Percentiles rank a stretch among this genome's conserved stretches.
Conservation (phyloP, 352 stramenopile genomes). For the Phytophthora nicotianae region DNA sequence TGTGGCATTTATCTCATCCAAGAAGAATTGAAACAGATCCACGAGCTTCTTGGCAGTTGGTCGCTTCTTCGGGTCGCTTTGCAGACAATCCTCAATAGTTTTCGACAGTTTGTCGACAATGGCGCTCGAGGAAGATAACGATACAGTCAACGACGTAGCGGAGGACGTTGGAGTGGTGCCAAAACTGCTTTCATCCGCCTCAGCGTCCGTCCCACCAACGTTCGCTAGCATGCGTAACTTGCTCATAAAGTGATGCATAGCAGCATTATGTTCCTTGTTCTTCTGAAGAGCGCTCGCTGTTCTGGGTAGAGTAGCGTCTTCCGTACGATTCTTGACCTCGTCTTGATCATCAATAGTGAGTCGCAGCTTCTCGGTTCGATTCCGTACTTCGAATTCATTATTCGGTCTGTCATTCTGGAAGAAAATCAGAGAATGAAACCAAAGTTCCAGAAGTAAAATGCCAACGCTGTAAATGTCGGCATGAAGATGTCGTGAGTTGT, state of each 20-base stretch:
- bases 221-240: conserved; percentile 51
- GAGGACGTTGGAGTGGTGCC: conserved; percentile 49
- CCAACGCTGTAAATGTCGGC: conserved; percentile 67
- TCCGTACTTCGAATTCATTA: conserved; percentile 17
- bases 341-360: conserved; percentile 24
- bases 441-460: conserved; percentile 62
- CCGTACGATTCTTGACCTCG: conserved; percentile 11
- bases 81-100: conserved; percentile 61
- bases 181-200: conserved; percentile 50
- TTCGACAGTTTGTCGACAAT: conserved; percentile 52
- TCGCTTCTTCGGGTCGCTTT: conserved; percentile 58
- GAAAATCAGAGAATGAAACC: conserved; percentile 53
- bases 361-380: conserved; percentile 21
- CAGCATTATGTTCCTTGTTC: conserved; percentile 40
- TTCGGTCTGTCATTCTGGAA: conserved; percentile 36
- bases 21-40: conserved; percentile 51
- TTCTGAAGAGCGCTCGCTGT: conserved; percentile 32
- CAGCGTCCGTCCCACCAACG: conserved; percentile 27
- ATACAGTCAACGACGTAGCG: conserved; percentile 34
- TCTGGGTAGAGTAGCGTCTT: conserved; percentile 16
- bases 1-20: conserved; percentile 37
- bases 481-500: conserved; percentile 39
- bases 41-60: conserved; percentile 61
- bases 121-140: conserved; percentile 37
- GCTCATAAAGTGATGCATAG: conserved; percentile 55